These are phyloP conservation scores for Colletotrichum aenigma DNA, from an alignment of 2,329 filamentous ascomycete species.

Conservation along the genomic window DNA sequence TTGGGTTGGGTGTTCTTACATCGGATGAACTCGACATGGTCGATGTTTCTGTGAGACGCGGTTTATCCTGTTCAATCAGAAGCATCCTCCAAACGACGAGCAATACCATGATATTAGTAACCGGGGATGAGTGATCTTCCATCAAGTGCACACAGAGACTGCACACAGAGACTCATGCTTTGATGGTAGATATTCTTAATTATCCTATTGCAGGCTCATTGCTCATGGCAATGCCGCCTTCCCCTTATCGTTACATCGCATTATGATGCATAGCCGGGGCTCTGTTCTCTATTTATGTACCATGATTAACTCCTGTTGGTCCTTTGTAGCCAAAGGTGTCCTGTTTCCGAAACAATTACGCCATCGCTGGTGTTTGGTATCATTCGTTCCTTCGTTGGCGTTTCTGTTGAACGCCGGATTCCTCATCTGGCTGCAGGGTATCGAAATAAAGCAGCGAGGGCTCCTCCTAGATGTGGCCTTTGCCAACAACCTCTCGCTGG, in stretches of 20 bases:
- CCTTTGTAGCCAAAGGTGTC: neutral
- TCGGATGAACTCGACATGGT: neutral
- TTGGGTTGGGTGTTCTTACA: neutral
- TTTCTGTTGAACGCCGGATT: neutral
- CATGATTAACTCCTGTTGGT: neutral
- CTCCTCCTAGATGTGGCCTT: constrained; percentile 47
- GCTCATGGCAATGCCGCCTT: too few species aligned
- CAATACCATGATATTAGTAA: too few species aligned
- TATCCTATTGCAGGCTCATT: neutral
- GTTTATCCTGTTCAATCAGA: too few species aligned
- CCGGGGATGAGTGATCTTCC: too few species aligned
- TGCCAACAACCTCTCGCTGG: constrained; percentile 67
- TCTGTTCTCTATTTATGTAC: neutral
- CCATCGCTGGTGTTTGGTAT: constrained; percentile 7
- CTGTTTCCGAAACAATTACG: neutral
- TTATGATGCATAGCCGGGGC: neutral
- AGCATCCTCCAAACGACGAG: too few species aligned
- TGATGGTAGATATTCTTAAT: neutral
- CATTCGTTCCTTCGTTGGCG: neutral
- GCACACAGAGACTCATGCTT: neutral
- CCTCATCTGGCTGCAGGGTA: neutral
- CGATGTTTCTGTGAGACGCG: too few species aligned
- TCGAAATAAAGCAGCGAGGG: neutral
- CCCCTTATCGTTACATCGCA: neutral
- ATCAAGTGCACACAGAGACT: too few species aligned